Conservation (phyloP, 768 basidiomycete species). For the Suillus fuscotomentosus region DNA sequence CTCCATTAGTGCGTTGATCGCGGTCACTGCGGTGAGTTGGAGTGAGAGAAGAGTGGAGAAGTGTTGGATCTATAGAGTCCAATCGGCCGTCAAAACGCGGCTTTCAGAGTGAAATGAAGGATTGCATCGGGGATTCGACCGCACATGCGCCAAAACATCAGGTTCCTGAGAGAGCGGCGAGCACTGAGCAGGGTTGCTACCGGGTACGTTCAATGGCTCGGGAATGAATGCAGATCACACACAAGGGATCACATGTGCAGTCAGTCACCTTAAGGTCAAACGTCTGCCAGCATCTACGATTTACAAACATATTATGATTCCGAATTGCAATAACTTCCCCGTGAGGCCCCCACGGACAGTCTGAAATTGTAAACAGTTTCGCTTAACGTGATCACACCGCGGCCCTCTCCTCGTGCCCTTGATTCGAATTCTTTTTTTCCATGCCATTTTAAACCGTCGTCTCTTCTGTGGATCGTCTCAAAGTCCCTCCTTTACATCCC, state of each 20-base stretch:
- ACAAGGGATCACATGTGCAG: conserved; percentile 2
- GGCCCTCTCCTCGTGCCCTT: conserved; percentile 63
- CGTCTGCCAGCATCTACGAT: conserved; percentile 3
- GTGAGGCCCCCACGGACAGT: conserved; percentile 26
- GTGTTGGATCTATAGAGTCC: background rate
- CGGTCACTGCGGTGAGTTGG: conserved; percentile 47
- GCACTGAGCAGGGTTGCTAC: conserved; percentile 2
- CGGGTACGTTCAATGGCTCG: conserved; percentile 10
- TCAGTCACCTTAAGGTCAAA: background rate
- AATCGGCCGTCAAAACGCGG: conserved; percentile 18
- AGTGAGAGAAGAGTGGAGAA: conserved; percentile 29
- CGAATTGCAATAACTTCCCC: conserved; percentile 11
- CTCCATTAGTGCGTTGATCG: conserved; percentile 27
- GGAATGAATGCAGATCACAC: conserved; percentile 35
- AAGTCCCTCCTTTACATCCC: conserved; percentile 16
- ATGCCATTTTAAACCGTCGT: conserved; percentile 54
- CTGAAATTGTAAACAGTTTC: conserved; percentile 36
- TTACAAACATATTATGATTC: conserved; percentile 9
- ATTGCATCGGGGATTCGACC: background rate
- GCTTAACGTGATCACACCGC: conserved; percentile 39
- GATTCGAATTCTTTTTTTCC: conserved; percentile 65
- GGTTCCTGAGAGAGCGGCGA: conserved; percentile 32
- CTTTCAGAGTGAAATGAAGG: conserved; percentile 12
- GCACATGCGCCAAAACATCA: background rate
- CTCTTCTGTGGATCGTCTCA: conserved; percentile 20